phyloP scores from a whole-genome alignment of 2,329 filamentous ascomycete genomes.

The Penicillium decumbens region DNA sequence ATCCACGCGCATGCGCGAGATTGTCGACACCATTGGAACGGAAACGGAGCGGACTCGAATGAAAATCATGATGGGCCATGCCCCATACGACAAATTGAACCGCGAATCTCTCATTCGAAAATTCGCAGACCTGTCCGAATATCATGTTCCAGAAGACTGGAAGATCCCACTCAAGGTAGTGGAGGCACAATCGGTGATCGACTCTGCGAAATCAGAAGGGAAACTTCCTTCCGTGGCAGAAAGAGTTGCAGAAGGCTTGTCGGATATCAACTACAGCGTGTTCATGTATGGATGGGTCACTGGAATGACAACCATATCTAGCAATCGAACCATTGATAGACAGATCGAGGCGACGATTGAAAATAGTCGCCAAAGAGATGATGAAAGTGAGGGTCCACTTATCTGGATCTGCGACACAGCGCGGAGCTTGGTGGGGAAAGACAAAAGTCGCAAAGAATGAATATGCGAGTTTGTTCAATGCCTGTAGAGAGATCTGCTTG shows the following conservation, averaged over 20 bases:
- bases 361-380: slow-evolving; percentile 44
- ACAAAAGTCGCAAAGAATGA: slow-evolving; percentile 46
- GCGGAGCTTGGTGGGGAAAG: slow-evolving; percentile 63
- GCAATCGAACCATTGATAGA: slow-evolving; percentile 63
- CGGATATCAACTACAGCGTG: slow-evolving; percentile 62
- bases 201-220: slow-evolving; percentile 28
- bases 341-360: slow-evolving; percentile 60
- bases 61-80: slow-evolving; percentile 53
- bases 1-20: slow-evolving; percentile 61
- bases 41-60: slow-evolving; percentile 57
- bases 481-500: background rate
- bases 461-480: background rate
- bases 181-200: slow-evolving; percentile 44
- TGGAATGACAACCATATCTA: slow-evolving; percentile 63
- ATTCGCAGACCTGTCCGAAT: slow-evolving; percentile 49
- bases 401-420: slow-evolving; percentile 63
- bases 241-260: slow-evolving; percentile 48
- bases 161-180: slow-evolving; percentile 59
- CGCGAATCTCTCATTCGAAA: slow-evolving; percentile 31
- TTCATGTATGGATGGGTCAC: slow-evolving; percentile 68
- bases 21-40: slow-evolving; percentile 61
- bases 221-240: slow-evolving; percentile 45
- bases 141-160: slow-evolving; percentile 52
- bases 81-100: slow-evolving; percentile 31
- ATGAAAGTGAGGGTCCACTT: slow-evolving; percentile 54